Percentiles rank a stretch among this genome's conserved stretches.
phyloP scores from a whole-genome alignment of 2,329 filamentous ascomycete genomes.

The Beauveria caledonica region DNA sequence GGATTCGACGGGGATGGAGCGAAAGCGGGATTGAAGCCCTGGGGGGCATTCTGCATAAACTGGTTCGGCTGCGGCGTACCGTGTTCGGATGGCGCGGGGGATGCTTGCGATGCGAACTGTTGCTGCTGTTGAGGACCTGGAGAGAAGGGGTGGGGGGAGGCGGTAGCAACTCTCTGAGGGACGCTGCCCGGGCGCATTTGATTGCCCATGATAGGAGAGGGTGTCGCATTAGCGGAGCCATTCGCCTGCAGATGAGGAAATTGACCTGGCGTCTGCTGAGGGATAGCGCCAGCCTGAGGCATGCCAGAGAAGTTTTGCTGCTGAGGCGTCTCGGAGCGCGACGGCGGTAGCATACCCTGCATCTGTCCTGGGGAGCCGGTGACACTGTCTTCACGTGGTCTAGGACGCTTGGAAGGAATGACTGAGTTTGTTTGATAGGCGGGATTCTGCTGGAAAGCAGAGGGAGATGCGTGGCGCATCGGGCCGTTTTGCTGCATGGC shows the following conservation, averaged over 20 bases:
- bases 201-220: conserved; percentile 85
- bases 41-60: conserved; percentile 56
- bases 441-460: conserved; percentile 57
- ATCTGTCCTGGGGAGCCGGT: conserved; percentile 73
- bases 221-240: conserved; percentile 75
- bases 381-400: conserved; percentile 75
- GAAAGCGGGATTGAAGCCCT: conserved; percentile 51
- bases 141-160: conserved; percentile 86
- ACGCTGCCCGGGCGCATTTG: conserved; percentile 64
- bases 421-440: conserved; percentile 78
- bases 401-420: conserved; percentile 81
- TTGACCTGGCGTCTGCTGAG: conserved; percentile 53
- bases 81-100: conserved; percentile 69
- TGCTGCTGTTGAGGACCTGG: conserved; percentile 56
- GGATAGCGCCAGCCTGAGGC: conserved; percentile 55
- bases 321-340: conserved; percentile 87
- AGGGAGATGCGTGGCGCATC: conserved; percentile 74
- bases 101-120: conserved; percentile 64
- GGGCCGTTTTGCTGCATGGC: conserved; percentile 67
- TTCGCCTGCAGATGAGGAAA: conserved; percentile 80
- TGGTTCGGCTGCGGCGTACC: conserved; percentile 65
- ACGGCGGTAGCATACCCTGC: conserved; percentile 64
- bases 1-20: conserved; percentile 48
- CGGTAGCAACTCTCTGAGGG: conserved; percentile 77
- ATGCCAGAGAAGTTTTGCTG: conserved; percentile 66